phyloP scores from a whole-genome alignment of 306 rosid species.

The Senna siamea region DNA sequence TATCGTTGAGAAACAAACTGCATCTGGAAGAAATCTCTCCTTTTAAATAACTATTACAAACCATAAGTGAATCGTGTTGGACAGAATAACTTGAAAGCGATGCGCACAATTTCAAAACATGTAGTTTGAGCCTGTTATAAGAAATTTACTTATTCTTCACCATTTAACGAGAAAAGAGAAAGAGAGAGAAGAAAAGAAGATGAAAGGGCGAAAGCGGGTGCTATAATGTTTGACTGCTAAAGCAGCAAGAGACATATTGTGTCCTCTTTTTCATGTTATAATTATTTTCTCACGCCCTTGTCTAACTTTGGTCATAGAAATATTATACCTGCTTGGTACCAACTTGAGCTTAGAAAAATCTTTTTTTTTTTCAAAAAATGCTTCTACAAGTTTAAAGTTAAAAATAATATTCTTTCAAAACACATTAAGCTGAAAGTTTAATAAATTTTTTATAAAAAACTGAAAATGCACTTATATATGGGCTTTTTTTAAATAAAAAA shows the following conservation, averaged over 20 bases:
- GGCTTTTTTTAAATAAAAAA: no score
- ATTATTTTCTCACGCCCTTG: not conserved
- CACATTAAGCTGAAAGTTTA: no score
- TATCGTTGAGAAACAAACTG: no score
- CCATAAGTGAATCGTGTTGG: no score
- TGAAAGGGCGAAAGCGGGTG: not conserved
- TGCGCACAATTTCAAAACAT: no score
- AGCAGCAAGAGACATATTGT: not conserved
- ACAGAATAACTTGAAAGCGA: no score
- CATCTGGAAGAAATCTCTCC: not conserved
- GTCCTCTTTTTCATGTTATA: not conserved
- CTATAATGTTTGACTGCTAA: conserved; percentile 1
- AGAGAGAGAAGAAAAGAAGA: not conserved
- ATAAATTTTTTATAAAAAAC: no score
- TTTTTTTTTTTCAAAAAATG: no score
- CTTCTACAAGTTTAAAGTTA: no score
- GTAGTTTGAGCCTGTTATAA: not conserved
- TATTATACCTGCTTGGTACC: not conserved
- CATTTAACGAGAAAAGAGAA: not conserved
- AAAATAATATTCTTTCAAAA: no score
- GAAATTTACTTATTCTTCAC: not conserved
- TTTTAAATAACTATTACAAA: not conserved
- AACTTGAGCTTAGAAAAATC: not conserved
- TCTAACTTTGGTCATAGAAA: not conserved
- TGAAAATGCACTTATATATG: no score